phyloP scores from a whole-genome alignment of 306 rosid species.

The Lagenaria siceraria region DNA sequence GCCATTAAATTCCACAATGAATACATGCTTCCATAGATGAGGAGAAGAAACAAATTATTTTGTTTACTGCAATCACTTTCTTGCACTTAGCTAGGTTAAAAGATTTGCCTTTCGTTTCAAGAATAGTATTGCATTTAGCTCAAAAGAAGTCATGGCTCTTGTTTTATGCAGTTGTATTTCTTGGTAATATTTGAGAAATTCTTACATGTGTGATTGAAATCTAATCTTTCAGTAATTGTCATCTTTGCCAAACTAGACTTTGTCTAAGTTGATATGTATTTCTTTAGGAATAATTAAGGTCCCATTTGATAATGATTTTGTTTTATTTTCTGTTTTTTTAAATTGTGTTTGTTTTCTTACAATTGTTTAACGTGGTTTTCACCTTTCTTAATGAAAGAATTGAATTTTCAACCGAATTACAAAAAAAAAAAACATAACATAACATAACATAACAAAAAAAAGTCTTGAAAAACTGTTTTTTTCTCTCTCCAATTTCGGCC shows the following conservation, averaged over 20 bases:
- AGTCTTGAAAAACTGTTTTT: no score
- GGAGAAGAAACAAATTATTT: neutral
- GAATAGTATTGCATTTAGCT: neutral
- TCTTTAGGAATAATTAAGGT: neutral
- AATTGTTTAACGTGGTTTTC: no score
- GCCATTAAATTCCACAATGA: neutral
- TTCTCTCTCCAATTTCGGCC: neutral
- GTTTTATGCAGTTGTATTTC: neutral
- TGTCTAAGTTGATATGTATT: neutral
- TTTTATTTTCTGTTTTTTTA: no score
- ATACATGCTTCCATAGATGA: neutral
- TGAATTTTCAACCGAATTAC: no score
- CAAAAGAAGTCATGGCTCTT: neutral
- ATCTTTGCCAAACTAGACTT: neutral
- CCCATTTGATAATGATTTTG: no score
- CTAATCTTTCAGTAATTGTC: neutral
- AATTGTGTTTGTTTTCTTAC: no score
- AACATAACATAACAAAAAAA: no score
- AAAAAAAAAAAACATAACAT: no score
- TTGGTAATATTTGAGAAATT: neutral
- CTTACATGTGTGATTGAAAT: neutral
- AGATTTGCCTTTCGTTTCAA: neutral
- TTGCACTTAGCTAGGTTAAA: neutral
- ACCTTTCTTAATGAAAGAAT: no score
- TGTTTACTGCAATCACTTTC: neutral